Evolutionary conservation across 2,329 filamentous ascomycete species (phyloP), one percentile per base, ranked within the genome.

Genomic region (Exophiala phaeomuriformis): DNA sequence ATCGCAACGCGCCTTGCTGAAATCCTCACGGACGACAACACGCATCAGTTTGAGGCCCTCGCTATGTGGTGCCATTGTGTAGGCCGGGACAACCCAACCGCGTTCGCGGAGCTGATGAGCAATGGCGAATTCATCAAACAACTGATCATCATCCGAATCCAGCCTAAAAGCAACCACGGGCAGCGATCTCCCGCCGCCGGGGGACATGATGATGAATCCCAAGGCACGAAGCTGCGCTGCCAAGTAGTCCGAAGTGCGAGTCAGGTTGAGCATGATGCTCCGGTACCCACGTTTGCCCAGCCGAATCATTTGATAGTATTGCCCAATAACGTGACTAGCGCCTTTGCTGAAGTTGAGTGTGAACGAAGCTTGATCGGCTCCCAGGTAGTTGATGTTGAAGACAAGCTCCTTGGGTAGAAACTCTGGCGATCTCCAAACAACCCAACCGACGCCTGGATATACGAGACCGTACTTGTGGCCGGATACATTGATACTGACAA

Each of bases 301-400:
- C 31, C 91, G 88, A 68, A 96, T 95, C 67, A 97, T 80, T 73
- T 96, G 90, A 75, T 97, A 96, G 75, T 96, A 97, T 72, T 97
- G 91, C 30, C 88, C 91, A 58, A 97, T 95, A 66, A 96, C 88
- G 68, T 96, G 90, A 4, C 86, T 89, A 8, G 91, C 91, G 53
- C 90, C 90, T 70, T 95, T 95, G 67, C 88, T 94, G 77, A 97
- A 97, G 77, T 97, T 97, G 55, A 97, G 82, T 0, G 91, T 96
- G 74, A 96, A 96, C 2, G 89, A 95, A 1, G 90, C 86, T 69
- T 97, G 91, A 67, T 96, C 89, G 7, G 91, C 90, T 47, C 91
- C 91, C 4, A 96, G 85, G 73, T 97, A 97, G 79, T 96, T 96
- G 80, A 97, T 96, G 78, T 95, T 96, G 81, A 97, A 97, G 64